These are phyloP conservation scores for Nissolia schottii DNA, from an alignment of 306 rosid genomes.

Conservation along the genomic window DNA sequence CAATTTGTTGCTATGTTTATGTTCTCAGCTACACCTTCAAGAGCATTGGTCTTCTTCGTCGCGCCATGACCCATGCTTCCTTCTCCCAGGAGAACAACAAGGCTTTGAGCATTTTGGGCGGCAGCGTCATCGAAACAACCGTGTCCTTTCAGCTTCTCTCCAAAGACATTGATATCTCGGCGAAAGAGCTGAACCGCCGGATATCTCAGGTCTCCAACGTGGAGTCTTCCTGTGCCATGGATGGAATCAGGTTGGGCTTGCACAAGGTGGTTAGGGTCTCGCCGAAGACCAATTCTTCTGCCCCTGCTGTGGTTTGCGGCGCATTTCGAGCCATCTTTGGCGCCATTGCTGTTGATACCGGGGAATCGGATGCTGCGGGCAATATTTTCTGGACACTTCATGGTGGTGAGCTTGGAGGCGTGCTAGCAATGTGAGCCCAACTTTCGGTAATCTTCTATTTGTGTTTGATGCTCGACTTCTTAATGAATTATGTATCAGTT, in stretches of 20 bases:
- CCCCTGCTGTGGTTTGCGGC: conserved; percentile 54
- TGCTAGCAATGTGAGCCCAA: conserved; percentile 13
- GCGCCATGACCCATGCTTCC: conserved; percentile 80
- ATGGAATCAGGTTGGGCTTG: conserved; percentile 42
- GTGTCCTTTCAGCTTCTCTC: conserved; percentile 32
- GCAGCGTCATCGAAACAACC: conserved; percentile 39
- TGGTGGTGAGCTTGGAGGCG: conserved; percentile 32
- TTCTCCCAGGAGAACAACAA: conserved; percentile 78
- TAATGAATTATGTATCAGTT: not conserved
- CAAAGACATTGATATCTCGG: conserved; percentile 46
- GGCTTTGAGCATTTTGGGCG: conserved; percentile 58
- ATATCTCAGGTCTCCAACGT: conserved; percentile 40
- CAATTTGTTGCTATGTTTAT: not conserved
- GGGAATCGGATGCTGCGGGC: conserved; percentile 49
- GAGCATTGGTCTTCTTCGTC: conserved; percentile 48
- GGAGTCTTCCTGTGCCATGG: conserved; percentile 48
- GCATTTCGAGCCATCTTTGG: conserved; percentile 73
- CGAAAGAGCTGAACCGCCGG: conserved; percentile 43
- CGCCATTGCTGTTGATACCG: conserved; percentile 62
- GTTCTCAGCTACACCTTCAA: conserved; percentile 48
- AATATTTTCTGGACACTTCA: conserved; percentile 49
- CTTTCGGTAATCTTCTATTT: not conserved
- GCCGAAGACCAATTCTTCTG: conserved; percentile 53
- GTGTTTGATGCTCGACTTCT: not conserved
- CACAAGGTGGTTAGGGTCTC: conserved; percentile 63